Evolutionary conservation across 441 rosid genomes (phyloP).

Genomic region (Arabidopsis hybrid): DNA sequence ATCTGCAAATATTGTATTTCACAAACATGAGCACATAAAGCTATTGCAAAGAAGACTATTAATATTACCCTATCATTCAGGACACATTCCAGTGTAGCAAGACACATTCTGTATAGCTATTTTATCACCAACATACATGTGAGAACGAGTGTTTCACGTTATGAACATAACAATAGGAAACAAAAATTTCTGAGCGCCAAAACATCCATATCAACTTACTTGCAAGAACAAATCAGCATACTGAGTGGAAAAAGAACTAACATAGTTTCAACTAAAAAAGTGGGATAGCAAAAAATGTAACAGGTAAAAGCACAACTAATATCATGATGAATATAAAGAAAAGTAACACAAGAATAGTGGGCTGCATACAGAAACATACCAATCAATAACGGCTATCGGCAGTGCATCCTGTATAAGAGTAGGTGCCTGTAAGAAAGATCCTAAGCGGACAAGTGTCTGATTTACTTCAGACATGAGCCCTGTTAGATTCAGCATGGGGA

Average conservation of each 20-base stretch:
- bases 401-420: slow-evolving; percentile 71
- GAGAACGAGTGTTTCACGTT: slow-evolving; percentile 19
- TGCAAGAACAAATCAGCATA: slow-evolving; percentile 23
- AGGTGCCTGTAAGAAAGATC: slow-evolving; percentile 73
- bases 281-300: slow-evolving; percentile 19
- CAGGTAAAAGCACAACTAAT: slow-evolving; percentile 24
- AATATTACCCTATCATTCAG: slow-evolving; percentile 19
- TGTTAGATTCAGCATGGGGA: slow-evolving; percentile 76
- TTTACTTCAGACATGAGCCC: slow-evolving; percentile 78
- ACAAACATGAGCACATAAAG: too few species aligned
- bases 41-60: too few species aligned
- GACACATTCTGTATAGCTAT: slow-evolving; percentile 20
- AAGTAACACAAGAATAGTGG: slow-evolving; percentile 33
- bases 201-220: slow-evolving; percentile 22
- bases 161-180: slow-evolving; percentile 22
- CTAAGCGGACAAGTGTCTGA: slow-evolving; percentile 60
- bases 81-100: background rate
- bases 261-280: slow-evolving; percentile 11
- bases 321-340: slow-evolving; percentile 25
- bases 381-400: slow-evolving; percentile 71
- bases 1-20: too few species aligned
- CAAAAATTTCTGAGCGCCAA: slow-evolving; percentile 13
- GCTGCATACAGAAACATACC: slow-evolving; percentile 69
- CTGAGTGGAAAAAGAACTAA: slow-evolving; percentile 5
- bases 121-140: slow-evolving; percentile 30